Base-by-base conservation (phyloP, 257 asterid genomes). In the Sherardia arvensis region DNA sequence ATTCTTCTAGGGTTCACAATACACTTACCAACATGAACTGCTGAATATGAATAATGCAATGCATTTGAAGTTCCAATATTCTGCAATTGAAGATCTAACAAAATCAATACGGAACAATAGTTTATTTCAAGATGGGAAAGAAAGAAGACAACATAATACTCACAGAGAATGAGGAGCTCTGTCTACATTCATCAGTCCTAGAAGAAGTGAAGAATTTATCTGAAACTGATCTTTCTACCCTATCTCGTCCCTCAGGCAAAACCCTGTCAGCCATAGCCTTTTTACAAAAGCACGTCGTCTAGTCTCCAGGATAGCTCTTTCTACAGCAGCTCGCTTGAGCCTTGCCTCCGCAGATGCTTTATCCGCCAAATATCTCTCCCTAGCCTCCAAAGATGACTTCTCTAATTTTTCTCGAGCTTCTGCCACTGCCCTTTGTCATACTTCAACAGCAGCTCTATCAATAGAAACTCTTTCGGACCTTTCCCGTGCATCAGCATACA, bases 241-340 rank as follows among this genome's bases (percentile, higher is more conserved):
- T 81, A 63, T 60, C 83, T 23, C 65, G 74, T 58, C 66, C 57
- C 63, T 73, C 84, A 56, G 65, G 59, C 33, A 73, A 64, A 77
- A 81, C 66, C 70, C 72, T 85, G 59, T 76, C 84, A 68, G 83
- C 78, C 87, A 76, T 80, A 64, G 80, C 73, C 76, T 84, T 89
- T 73, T 79, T n/a, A n/a, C 86, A 66, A 83, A 74, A 79, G 95
- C 95, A 71, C 95, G 83, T 48, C 80, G 93, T 5, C 88, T 79
- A 75, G 96, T 92, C 85, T 88, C 98, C 69, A 82, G 78, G 65
- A 85, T 83, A 71, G 95, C 91, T 80, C 94, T 83, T 74, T 88
- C 96, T 32, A 84, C 91, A 4, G 94, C 90, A 81, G 94, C 86
- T 58, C 84, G 91, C 73, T 83, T 84, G 68, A 83, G 76, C 80